Percentiles rank a stretch among this genome's conserved stretches.
Evolutionary conservation across 345 rosid species (phyloP).

Genomic region (Zanthoxylum bungeanum): DNA sequence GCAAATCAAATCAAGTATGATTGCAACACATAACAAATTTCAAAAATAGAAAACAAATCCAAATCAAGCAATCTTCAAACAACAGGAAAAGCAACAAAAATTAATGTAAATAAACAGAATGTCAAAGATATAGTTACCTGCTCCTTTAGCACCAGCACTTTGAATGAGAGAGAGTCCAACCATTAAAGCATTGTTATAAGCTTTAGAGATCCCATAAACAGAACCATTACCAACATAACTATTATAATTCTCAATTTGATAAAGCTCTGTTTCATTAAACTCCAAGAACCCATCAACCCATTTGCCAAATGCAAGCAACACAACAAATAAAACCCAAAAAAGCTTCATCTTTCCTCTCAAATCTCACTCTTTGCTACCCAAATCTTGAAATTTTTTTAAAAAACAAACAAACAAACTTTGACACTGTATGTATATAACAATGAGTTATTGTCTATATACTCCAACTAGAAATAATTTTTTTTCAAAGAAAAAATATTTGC

Average conservation of each 20-base stretch:
- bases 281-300: constrained; percentile 42
- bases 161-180: constrained; percentile 87
- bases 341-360: constrained; percentile 31
- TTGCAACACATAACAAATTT: not conserved
- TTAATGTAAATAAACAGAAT: not conserved
- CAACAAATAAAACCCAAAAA: constrained; percentile 30
- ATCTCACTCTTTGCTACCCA: not conserved
- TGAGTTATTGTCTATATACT: not conserved
- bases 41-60: not conserved
- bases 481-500: not conserved
- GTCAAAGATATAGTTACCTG: constrained; percentile 41
- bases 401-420: not conserved
- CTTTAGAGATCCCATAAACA: constrained; percentile 40
- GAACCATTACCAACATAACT: not conserved
- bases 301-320: constrained; percentile 25
- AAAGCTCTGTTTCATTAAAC: constrained; percentile 57
- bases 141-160: constrained; percentile 73
- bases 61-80: constrained; percentile 12
- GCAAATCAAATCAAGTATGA: constrained; percentile 3
- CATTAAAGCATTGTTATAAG: constrained; percentile 41
- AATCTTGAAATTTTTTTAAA: not conserved
- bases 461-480: not conserved
- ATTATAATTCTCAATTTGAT: constrained; percentile 40
- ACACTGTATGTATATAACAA: not conserved
- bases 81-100: constrained; percentile 9